Evolutionary conservation across 176 grass and related monocot species (phyloP).

Genomic region (Rhynchospora pubera): DNA sequence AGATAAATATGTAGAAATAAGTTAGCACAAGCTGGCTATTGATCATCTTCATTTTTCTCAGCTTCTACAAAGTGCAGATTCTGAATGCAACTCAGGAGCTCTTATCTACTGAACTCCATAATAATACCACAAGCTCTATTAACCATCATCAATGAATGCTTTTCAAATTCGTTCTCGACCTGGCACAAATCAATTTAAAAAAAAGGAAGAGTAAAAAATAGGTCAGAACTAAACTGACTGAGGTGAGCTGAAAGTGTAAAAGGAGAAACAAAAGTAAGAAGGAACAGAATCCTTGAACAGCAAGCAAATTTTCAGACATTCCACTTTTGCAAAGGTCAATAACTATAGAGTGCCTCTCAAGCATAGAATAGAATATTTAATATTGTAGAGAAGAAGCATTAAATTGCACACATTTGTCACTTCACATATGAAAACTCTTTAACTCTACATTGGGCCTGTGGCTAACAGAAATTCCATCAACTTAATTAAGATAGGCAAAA

Average conservation of each 20-base stretch:
- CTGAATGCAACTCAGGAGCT: background rate
- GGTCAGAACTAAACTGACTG: slow-evolving; percentile 4
- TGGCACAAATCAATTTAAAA: background rate
- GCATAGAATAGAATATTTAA: background rate
- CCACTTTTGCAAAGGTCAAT: background rate
- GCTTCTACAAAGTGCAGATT: background rate
- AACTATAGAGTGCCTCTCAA: background rate
- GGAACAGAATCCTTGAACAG: slow-evolving; percentile 9
- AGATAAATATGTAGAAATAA: slow-evolving; percentile 94
- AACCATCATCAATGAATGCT: slow-evolving; percentile 3
- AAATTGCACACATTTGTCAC: background rate
- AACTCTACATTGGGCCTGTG: background rate
- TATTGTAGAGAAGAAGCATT: background rate
- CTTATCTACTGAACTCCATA: slow-evolving; percentile 3
- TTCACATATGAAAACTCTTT: background rate
- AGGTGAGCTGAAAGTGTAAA: background rate
- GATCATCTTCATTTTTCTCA: slow-evolving; percentile 43
- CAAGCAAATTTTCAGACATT: background rate
- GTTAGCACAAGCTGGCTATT: slow-evolving; percentile 92
- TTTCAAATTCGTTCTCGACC: background rate
- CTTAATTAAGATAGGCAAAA: background rate
- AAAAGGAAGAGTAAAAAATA: background rate
- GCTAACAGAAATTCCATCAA: too few relatives aligned
- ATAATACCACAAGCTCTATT: background rate
- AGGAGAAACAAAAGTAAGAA: slow-evolving; percentile 3